Evolutionary conservation across 164 flowering plant species (phyloP), one percentile per base, ranked within the genome.

Genomic region (Nymphaea thermarum): DNA sequence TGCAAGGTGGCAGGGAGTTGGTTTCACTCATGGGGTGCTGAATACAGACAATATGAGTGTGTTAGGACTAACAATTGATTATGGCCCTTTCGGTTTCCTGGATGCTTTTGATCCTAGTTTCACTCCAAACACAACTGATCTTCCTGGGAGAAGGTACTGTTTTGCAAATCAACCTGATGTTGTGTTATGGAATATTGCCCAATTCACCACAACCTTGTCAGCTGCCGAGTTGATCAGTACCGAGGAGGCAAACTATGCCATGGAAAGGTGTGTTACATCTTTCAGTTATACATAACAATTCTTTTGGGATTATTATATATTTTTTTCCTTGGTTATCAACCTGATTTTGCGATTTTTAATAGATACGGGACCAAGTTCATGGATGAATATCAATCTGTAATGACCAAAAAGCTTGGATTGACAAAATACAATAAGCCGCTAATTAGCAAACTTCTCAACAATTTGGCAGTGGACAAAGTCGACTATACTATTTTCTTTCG

Each of bases 1-100:
- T 81, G 97, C 99, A 65, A 75, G 83, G 2, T 95, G 99, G 99
- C 99, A 95, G 77, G 99, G 99, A 60, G 97, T 95, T 78, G 98
- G 98, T 53, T 92, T 95, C 81, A 95, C 95, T 64, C 98, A 95
- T 77, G 98, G 99, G 63, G 98, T 95, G 66, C 77, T 95, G 73
- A 90, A 95, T 77, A 95, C 98, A 4, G 99, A 95, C 71, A 95
- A 95, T 76, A 92, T 90, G 98, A 95, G 99, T 73, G 82, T 90
- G 47, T 76, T 95, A 69, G 99, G 99, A 60, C 90, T 90, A 70
- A 92, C 98, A 62, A 92, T 95, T 75, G 99, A 95, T 78, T 95
- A 95, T 82, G 99, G 99, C 65, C 98, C 99, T 43, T 92, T 89
- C 77, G 97, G 99, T 45, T 95, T 95, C 77, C 73, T 95, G 76